Conservation (phyloP, 306 rosid species). For the Medicago arabica region DNA sequence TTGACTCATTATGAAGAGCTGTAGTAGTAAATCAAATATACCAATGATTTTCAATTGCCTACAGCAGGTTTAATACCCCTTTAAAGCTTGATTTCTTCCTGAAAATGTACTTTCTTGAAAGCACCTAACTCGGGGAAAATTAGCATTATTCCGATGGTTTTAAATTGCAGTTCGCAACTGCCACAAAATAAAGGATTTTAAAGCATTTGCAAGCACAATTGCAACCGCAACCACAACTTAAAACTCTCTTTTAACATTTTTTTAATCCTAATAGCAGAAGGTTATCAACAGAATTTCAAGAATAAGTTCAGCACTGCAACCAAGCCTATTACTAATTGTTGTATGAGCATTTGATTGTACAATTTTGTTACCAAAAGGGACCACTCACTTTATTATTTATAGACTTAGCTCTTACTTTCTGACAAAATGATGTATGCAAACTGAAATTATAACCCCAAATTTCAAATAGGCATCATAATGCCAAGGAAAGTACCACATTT, state of each 20-base stretch:
- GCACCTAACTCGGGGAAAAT: conserved; percentile 13
- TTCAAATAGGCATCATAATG: conserved; percentile 3
- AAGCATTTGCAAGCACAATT: not conserved
- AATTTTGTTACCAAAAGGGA: not conserved
- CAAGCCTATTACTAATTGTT: not conserved
- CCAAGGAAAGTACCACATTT: conserved; percentile 25
- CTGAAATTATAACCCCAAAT: conserved; percentile 15
- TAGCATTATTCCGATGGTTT: not conserved
- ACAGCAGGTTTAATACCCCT: no score
- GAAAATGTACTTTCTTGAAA: not conserved
- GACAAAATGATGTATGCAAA: not conserved
- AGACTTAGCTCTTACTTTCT: conserved; percentile 29
- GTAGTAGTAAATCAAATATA: no score
- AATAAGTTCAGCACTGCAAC: conserved; percentile 21
- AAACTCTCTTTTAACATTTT: conserved; percentile 3
- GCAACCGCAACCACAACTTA: not conserved
- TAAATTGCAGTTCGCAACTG: not conserved
- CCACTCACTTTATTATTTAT: not conserved
- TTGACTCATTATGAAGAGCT: no score
- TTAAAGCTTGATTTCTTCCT: no score
- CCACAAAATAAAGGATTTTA: not conserved
- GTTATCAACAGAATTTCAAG: conserved; percentile 24
- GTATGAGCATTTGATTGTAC: not conserved
- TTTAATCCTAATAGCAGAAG: conserved; percentile 3
- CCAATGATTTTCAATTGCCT: no score